Percentiles rank a stretch among this genome's conserved stretches.
Conservation (phyloP, 441 rosid species). For the Metrosideros polymorpha region DNA sequence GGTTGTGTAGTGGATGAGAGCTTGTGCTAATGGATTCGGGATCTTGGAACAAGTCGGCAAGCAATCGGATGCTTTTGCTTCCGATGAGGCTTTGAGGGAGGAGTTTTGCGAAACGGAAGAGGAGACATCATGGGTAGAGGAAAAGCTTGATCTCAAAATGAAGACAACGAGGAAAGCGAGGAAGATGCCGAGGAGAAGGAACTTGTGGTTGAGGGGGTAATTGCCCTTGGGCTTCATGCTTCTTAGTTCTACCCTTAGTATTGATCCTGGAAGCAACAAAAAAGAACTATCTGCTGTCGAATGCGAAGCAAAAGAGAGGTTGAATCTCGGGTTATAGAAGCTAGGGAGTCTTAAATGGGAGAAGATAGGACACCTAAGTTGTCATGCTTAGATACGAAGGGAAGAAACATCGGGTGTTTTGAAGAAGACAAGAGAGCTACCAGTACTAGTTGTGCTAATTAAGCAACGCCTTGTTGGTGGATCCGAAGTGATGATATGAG, state of each 20-base stretch:
- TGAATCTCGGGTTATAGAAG: neutral
- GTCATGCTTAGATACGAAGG: slow-evolving; percentile 63
- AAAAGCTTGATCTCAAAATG: slow-evolving; percentile 40
- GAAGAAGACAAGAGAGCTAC: slow-evolving; percentile 55
- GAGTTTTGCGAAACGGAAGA: slow-evolving; percentile 1
- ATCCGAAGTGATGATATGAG: slow-evolving; percentile 1
- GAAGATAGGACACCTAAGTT: neutral
- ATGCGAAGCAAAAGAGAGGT: neutral
- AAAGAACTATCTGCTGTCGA: neutral
- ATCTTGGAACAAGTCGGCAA: slow-evolving; percentile 40
- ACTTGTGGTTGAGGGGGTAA: slow-evolving; percentile 37
- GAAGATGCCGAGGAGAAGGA: slow-evolving; percentile 50
- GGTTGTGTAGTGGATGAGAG: slow-evolving; percentile 68
- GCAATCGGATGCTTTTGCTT: slow-evolving; percentile 20
- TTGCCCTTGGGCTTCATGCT: slow-evolving; percentile 57
- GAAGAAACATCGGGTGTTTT: slow-evolving; percentile 23
- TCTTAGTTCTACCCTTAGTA: neutral
- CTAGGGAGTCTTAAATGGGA: neutral
- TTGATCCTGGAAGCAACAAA: neutral
- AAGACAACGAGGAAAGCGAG: slow-evolving; percentile 49
- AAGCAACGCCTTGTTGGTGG: slow-evolving; percentile 43
- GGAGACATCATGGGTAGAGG: slow-evolving; percentile 24
- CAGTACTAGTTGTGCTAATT: slow-evolving; percentile 19
- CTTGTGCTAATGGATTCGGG: slow-evolving; percentile 50
- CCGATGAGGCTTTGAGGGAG: neutral